Base-by-base conservation (phyloP, 2,329 filamentous ascomycete genomes). In the Ceratocystiopsis brevicomis region DNA sequence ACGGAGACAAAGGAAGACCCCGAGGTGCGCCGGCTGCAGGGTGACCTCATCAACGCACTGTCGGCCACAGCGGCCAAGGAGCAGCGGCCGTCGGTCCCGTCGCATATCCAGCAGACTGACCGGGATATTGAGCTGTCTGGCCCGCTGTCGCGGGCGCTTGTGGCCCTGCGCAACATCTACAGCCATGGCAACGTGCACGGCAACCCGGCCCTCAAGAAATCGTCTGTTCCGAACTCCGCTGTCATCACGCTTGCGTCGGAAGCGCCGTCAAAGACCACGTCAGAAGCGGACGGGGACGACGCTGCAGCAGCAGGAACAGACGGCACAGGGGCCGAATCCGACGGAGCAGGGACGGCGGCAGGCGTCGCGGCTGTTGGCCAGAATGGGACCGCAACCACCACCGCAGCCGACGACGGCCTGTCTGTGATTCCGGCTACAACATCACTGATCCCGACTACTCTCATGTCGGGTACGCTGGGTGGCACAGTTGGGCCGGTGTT, bases 11-110 rank as follows among this genome's bases (percentile, higher is more conserved):
- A 77, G 54, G 62, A 68, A 3, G 73, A 78, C 46, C 70, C 70
- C 0, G 74, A 78, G 51, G 69, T 78, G 2, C 67, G 73, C 17
- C 69, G 76, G 45, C 60, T 79, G 3, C 75, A 78, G 48, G 74
- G 74, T 2, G 72, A 78, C 49, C 56, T 79, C 25, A 79, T 79
- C 44, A 66, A 68, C 10, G 75, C 74, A 0, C 60, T 79, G 15
- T 78, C 74, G 0, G 73, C 72, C 2, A 76, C 75, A 0, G 73
- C 75, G 0, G 73, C 73, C 14, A 78, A 76, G 53, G 75, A 79
- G 39, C 63, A 65, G 40, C 66, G 62, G 1, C 4, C 41, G 39
- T 70, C 71, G 1, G 65, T 71, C 2, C 63, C 68, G 10, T 61
- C 65, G 0, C 66, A 73, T 49, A 68, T 75, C 30, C 59, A 63